Conservation (phyloP, 805 yeast species). For the Kuraishia cidri region DNA sequence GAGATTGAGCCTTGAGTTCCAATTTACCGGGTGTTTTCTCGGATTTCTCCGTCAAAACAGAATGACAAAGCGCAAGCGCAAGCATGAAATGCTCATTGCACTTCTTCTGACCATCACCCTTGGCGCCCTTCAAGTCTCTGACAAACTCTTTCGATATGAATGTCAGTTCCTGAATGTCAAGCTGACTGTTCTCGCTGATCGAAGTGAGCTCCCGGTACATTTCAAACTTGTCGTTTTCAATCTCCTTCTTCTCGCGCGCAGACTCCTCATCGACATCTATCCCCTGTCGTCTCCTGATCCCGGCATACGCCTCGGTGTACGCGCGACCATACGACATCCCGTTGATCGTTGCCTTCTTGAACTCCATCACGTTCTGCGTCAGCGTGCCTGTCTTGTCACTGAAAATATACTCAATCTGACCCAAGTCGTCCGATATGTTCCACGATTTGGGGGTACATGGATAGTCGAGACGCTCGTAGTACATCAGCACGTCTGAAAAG, state of each 20-base stretch:
- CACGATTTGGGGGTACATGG: constrained; percentile 83
- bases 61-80: constrained; percentile 69
- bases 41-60: constrained; percentile 64
- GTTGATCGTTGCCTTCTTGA: constrained; percentile 69
- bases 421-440: constrained; percentile 81
- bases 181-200: constrained; percentile 26
- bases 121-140: constrained; percentile 39
- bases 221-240: constrained; percentile 45
- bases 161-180: constrained; percentile 54
- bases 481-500: constrained; percentile 66
- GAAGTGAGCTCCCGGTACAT: constrained; percentile 42
- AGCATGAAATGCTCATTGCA: constrained; percentile 70
- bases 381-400: constrained; percentile 82
- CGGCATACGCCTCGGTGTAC: constrained; percentile 77
- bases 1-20: constrained; percentile 69
- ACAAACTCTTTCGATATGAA: constrained; percentile 63
- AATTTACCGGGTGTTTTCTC: constrained; percentile 47
- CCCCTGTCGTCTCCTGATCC: constrained; percentile 71
- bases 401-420: constrained; percentile 78
- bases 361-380: constrained; percentile 82
- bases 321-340: constrained; percentile 72
- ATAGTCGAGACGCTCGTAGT: constrained; percentile 58
- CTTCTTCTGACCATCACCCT: constrained; percentile 42
- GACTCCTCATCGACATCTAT: constrained; percentile 61
- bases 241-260: constrained; percentile 38